Percentiles rank a stretch among this genome's conserved stretches.
phyloP scores from a whole-genome alignment of 257 asterid genomes.

The Ehretia macrophylla region DNA sequence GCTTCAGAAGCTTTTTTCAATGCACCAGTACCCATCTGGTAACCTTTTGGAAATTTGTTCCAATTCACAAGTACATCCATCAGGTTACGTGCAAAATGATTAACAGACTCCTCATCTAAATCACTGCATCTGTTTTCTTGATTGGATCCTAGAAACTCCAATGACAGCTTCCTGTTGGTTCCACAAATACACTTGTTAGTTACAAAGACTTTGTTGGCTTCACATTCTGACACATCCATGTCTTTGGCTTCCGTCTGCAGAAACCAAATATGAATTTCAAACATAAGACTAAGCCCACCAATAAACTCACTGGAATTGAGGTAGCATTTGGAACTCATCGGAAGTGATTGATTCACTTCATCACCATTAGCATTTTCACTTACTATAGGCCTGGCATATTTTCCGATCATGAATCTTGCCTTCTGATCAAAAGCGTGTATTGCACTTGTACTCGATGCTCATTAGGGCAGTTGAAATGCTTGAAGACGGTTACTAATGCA shows the following conservation, averaged over 20 bases:
- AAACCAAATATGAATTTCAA: constrained; percentile 8
- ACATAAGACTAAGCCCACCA: neutral
- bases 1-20: constrained; percentile 23
- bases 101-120: constrained; percentile 13
- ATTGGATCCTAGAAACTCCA: constrained; percentile 36
- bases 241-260: constrained; percentile 43
- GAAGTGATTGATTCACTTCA: constrained; percentile 28
- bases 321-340: constrained; percentile 23
- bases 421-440: too few relatives aligned
- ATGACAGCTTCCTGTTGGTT: constrained; percentile 53
- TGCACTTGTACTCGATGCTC: too few relatives aligned
- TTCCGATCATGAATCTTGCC: constrained; percentile 79
- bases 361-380: constrained; percentile 25
- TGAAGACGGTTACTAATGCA: too few relatives aligned
- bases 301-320: constrained; percentile 35
- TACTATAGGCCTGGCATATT: constrained; percentile 49
- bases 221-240: constrained; percentile 23
- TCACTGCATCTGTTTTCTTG: constrained; percentile 17
- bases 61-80: too few relatives aligned
- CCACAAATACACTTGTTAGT: constrained; percentile 28
- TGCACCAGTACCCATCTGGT: constrained; percentile 18
- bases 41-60: constrained; percentile 14
- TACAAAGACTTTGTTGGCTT: constrained; percentile 14
- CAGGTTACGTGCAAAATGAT: too few relatives aligned
- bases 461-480: too few relatives aligned